Evolutionary conservation across 1,284 basidiomycete species (phyloP).

Genomic region (Ceratobasidium papillatum): DNA sequence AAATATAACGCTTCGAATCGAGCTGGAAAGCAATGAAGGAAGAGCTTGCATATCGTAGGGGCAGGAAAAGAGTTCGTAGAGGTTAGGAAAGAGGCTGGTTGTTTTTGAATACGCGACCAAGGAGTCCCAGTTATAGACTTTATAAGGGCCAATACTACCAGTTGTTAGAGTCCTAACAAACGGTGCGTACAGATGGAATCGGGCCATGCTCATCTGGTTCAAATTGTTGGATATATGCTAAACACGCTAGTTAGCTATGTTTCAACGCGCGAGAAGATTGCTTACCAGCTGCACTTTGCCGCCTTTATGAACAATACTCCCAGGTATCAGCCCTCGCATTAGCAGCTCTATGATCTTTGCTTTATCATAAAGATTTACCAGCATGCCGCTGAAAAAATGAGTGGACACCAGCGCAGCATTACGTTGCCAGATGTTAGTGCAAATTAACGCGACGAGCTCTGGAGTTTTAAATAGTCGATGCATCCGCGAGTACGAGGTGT

Average conservation of each 20-base stretch:
- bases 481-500: too few species aligned
- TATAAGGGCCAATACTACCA: background rate
- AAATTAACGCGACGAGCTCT: background rate
- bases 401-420: background rate
- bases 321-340: background rate
- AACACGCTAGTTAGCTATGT: background rate
- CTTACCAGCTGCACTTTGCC: background rate
- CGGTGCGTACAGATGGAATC: background rate
- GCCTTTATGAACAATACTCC: background rate
- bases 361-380: background rate
- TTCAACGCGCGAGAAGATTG: too few species aligned
- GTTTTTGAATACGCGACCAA: background rate
- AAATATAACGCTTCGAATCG: too few species aligned
- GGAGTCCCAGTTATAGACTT: background rate
- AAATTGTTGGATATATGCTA: background rate
- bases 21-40: too few species aligned
- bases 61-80: too few species aligned
- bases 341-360: background rate
- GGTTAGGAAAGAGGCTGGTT: background rate
- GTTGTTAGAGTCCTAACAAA: background rate
- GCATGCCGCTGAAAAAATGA: background rate
- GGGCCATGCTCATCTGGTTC: background rate
- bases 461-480: background rate
- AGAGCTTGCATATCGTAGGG: too few species aligned
- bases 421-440: background rate